phyloP scores from a whole-genome alignment of 2,329 filamentous ascomycete species.

The Colletotrichum tabaci region DNA sequence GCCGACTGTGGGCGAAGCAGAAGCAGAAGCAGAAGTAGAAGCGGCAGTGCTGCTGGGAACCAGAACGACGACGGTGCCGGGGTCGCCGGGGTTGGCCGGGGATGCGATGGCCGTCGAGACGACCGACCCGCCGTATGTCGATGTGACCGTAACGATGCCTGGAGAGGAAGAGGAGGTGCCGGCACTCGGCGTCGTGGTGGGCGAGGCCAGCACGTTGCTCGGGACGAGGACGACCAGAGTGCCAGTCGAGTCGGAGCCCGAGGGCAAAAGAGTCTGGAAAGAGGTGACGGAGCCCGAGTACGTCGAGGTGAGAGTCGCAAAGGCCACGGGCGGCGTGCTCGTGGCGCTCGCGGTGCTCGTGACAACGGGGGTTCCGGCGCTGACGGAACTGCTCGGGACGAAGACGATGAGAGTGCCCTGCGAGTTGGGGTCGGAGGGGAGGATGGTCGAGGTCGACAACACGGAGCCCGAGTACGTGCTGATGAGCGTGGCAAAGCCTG shows the following conservation, averaged over 20 bases:
- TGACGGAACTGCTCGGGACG: slow-evolving; percentile 13
- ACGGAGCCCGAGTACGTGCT: slow-evolving; percentile 27
- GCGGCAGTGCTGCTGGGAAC: slow-evolving; percentile 8
- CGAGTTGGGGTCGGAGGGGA: neutral
- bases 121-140: slow-evolving; percentile 25
- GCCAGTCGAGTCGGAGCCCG: slow-evolving; percentile 21
- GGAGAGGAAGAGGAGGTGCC: too few species aligned
- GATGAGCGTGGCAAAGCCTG: slow-evolving; percentile 17
- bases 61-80: slow-evolving; percentile 27
- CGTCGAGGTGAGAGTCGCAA: slow-evolving; percentile 24
- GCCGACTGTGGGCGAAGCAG: neutral
- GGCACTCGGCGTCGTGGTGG: slow-evolving; percentile 8
- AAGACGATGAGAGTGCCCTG: slow-evolving; percentile 29
- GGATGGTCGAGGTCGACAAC: slow-evolving; percentile 23
- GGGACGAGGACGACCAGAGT: slow-evolving; percentile 32
- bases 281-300: slow-evolving; percentile 31
- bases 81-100: slow-evolving; percentile 33
- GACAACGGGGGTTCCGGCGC: neutral
- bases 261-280: slow-evolving; percentile 23
- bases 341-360: neutral
- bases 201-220: slow-evolving; percentile 24
- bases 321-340: neutral
- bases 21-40: too few species aligned
- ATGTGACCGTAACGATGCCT: slow-evolving; percentile 21
- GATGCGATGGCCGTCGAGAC: slow-evolving; percentile 29